Evolutionary conservation across 2,329 filamentous ascomycete species (phyloP), one percentile per base, ranked within the genome.

Genomic region (Aspergillus oerlinghausenensis): DNA sequence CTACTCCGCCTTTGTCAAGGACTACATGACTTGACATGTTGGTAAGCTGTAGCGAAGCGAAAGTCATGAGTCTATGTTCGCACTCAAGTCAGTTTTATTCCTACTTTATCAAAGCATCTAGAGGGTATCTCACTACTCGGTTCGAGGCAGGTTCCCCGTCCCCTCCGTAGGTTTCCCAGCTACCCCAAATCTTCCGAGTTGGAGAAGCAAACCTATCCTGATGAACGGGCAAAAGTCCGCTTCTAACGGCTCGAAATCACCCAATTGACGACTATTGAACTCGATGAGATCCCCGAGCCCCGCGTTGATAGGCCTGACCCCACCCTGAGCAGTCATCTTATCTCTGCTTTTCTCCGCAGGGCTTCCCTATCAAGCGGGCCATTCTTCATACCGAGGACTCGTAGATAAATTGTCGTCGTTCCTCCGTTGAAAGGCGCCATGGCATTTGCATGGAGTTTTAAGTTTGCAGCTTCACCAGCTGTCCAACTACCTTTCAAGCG

Each of bases 141-240:
- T 17, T 5, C 14, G 6, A 38, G 32, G 14, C 32, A 38, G 14
- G 14, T 17, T 17, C 14, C 6, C 14, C 6, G 5, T 7, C 14
- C 11, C 28, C 17, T 49, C 17, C 11, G 1, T 26, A 26, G 14
- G 28, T 14, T 26, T 23, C 6, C 8, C 11, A 49, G n/a, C 23
- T 56, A 56, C 55, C 21, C 52, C 55, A 49, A 57, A 25, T 47
- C 49, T 49, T 17, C 54, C 11, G 23, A 48, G n/a, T 59, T 59
- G 57, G 54, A 56, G 55, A 51, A 49, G 25, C 29, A 49, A 35
- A 35, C 51, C 21, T 35, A 26, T 8, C 48, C 10, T 26, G 43
- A 35, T 40, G 6, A 25, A 23, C 38, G 43, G 32, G n/a, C 43
- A 40, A 47, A 29, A 48, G 26, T 53, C 49, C 42, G 14, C 32